A percentile compares a stretch with the other conserved stretches of the same genome.
Evolutionary conservation across 345 rosid species (phyloP).

Genomic region (Eucalyptus decipiens): DNA sequence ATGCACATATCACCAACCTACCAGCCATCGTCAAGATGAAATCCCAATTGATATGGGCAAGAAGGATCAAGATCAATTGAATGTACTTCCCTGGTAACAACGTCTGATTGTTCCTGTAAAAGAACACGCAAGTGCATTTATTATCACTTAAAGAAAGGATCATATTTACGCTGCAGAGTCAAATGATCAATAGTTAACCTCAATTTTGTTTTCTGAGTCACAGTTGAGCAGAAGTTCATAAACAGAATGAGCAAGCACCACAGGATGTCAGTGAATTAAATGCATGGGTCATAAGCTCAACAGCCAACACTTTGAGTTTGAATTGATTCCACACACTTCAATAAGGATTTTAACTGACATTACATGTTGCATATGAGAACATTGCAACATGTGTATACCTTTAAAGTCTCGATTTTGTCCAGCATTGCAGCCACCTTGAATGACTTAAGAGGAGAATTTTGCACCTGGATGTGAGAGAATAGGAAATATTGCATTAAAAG

Average conservation of each 20-base stretch:
- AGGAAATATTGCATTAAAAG: background rate
- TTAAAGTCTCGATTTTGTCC: conserved; percentile 48
- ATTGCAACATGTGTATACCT: conserved; percentile 13
- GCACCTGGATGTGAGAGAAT: conserved; percentile 22
- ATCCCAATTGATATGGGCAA: conserved; percentile 75
- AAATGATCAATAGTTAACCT: background rate
- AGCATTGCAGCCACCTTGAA: conserved; percentile 62
- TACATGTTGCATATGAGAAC: background rate
- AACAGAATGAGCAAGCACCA: background rate
- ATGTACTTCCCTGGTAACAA: conserved; percentile 70
- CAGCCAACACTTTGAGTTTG: background rate
- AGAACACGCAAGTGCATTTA: background rate
- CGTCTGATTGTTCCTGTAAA: conserved; percentile 79
- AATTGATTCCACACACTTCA: background rate
- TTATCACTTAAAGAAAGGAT: background rate
- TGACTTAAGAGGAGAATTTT: conserved; percentile 37
- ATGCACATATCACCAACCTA: conserved; percentile 13
- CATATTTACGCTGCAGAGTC: background rate
- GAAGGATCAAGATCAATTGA: conserved; percentile 71
- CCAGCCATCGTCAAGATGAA: conserved; percentile 97
- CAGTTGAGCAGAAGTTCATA: background rate
- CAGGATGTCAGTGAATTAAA: background rate
- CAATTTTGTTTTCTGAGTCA: background rate
- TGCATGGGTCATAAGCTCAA: background rate
- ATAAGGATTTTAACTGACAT: background rate